Evolutionary conservation across 2,329 filamentous ascomycete genomes (phyloP), one percentile per base, ranked within the genome.

Genomic region (Phoma sp.): DNA sequence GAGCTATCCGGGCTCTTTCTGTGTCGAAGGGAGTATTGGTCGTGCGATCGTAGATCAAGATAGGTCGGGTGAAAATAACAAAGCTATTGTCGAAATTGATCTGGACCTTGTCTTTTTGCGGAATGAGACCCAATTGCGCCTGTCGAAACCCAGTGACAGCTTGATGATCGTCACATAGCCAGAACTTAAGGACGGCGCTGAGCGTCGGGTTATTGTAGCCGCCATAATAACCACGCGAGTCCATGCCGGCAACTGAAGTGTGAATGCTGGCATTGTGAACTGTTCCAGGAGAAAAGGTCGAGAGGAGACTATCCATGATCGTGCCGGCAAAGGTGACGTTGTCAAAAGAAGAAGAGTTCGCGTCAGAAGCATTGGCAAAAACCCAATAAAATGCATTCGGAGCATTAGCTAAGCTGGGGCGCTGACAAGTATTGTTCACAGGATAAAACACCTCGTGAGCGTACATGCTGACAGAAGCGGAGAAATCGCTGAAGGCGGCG

Each of bases 131-230:
- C 4, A 12, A 31, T 21, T 39, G 37, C 6, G 24, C 37, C 5
- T 22, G 9, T 24, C 37, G 19, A n/a, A 39, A 39, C 19, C 21
- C 37, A 13, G 37, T 39, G 8, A 39, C 19, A 4, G 41, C 24
- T 3, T 36, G 21, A 25, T 39, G 24, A n/a, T 33, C 41, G 39
- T 52, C 49, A 17, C 41, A 45, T 8, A 46, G 41, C 49, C 41
- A 52, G 22, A 52, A 46, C 25, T 52, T 52, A 7, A 52, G 27
- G 7, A 45, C 21, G n/a, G 33, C 36, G 25, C 46, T 45, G n/a
- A 52, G 35, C 21, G 40, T 44, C 17, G 41, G 49, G 19, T 52
- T 52, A 25, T 39, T 19, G 21, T 45, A 46, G 17, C 49, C 49
- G 5, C 49, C 40, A 21, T 32, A 46, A 25, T 46, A 40, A n/a